A percentile compares a stretch with the other conserved stretches of the same genome.
phyloP scores from a whole-genome alignment of 768 basidiomycete species.

The Kondoa subrosea region DNA sequence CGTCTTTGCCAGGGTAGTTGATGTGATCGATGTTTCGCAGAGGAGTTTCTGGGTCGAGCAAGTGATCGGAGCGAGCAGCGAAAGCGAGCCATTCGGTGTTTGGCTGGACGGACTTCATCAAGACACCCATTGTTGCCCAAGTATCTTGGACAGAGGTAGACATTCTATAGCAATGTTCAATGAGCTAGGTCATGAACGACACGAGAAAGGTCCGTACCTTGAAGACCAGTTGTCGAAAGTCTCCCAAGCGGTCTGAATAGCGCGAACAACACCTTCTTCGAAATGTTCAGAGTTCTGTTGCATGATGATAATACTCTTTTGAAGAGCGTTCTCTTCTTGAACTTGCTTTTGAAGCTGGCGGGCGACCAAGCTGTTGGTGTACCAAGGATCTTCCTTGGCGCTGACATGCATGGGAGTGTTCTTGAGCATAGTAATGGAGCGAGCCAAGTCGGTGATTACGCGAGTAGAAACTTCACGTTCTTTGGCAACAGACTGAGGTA shows the following conservation, averaged over 20 bases:
- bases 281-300: constrained; percentile 90
- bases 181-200: neutral
- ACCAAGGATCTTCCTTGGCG: constrained; percentile 62
- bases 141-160: constrained; percentile 53
- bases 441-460: constrained; percentile 69
- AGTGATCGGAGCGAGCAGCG: constrained; percentile 77
- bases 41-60: constrained; percentile 92
- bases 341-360: constrained; percentile 68
- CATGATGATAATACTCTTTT: constrained; percentile 95
- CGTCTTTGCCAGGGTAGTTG: constrained; percentile 76
- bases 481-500: constrained; percentile 62
- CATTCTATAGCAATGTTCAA: constrained; percentile 37
- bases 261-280: constrained; percentile 86
- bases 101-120: constrained; percentile 58
- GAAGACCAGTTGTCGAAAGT: constrained; percentile 66
- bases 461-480: constrained; percentile 77
- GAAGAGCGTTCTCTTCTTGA: constrained; percentile 90
- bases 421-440: constrained; percentile 75
- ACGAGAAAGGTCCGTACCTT: constrained; percentile 9
- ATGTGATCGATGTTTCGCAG: constrained; percentile 60
- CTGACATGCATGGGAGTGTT: constrained; percentile 80
- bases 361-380: constrained; percentile 47
- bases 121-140: constrained; percentile 50
- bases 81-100: constrained; percentile 80
- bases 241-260: constrained; percentile 89